Evolutionary conservation across 1,139 yeast species (phyloP), one percentile per base, ranked within the genome.

Genomic region (Saccharomyces hybrid): DNA sequence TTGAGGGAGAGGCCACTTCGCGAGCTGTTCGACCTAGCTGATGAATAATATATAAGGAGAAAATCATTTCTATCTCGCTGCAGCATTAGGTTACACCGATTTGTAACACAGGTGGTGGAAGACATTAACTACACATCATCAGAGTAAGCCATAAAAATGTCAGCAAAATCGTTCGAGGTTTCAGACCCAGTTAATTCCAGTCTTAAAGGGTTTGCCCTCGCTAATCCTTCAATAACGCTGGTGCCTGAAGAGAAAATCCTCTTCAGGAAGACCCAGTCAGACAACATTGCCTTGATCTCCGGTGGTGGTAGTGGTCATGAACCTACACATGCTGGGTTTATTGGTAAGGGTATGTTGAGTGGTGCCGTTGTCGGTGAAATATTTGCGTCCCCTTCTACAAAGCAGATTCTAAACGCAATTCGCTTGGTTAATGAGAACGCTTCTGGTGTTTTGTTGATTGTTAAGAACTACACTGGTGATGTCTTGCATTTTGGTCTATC

Each of bases 241-340:
- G 80, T 88, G 54, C 84, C 83, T 28, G 74, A 80, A 7, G 95
- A 88, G 65, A 82, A 82, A 60, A 86, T 88, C 1, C 80, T 88
- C 9, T 86, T 77, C 73, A 69, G 77, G 53, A 60, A 63, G 38
- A 71, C 70, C 13, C 60, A 66, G 9, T 56, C 62, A 46, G 71
- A 73, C 29, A 84, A 86, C 63, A 85, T 90, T 48, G 79, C 89
- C 3, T 65, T 91, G 53, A 74, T 91, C 28, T 84, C 96, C 49
- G 97, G 97, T 55, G 98, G 98, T 54, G 98, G 98, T 31, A 84
- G 93, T 8, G 98, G 98, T 42, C 98, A 91, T 68, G 97, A 91
- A 71, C 97, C 97, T 31, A 77, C 91, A 7, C 97, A 90, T 67
- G 93, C 88, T 3, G 97, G 97, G 0, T 90, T 82, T 67, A 93